A percentile compares a stretch with the other conserved stretches of the same genome.
phyloP scores from a whole-genome alignment of 2,329 filamentous ascomycete genomes.

The Alternaria rosae region DNA sequence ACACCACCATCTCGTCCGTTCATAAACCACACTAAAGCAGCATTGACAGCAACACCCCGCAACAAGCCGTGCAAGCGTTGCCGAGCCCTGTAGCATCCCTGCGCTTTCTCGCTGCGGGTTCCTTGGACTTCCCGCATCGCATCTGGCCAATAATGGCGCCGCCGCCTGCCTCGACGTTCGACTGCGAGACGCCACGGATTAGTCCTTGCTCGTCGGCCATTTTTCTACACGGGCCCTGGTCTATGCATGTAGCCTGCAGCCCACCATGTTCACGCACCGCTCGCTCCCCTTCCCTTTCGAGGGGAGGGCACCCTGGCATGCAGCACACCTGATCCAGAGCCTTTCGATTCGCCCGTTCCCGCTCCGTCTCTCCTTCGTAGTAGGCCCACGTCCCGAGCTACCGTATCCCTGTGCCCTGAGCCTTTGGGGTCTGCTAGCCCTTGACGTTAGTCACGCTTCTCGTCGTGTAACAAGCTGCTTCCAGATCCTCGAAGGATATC shows the following conservation, averaged over 20 bases:
- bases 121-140: conserved; percentile 49
- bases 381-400: conserved; percentile 52
- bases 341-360: conserved; percentile 47
- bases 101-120: conserved; percentile 40
- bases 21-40: conserved; percentile 35
- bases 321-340: conserved; percentile 48
- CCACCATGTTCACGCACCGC: conserved; percentile 48
- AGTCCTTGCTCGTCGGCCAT: conserved; percentile 51
- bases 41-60: conserved; percentile 47
- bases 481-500: conserved; percentile 50
- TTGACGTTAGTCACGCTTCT: conserved; percentile 50
- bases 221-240: conserved; percentile 48
- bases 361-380: conserved; percentile 43
- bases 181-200: conserved; percentile 49
- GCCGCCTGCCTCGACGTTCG: conserved; percentile 43
- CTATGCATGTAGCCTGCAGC: conserved; percentile 41
- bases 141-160: conserved; percentile 48
- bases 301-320: conserved; percentile 42
- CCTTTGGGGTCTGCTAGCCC: conserved; percentile 45
- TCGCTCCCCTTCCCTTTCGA: conserved; percentile 44
- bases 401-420: conserved; percentile 48
- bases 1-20: conserved; percentile 24
- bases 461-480: conserved; percentile 49
- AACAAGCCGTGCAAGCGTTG: conserved; percentile 50
- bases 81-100: conserved; percentile 49